A percentile compares a stretch with the other conserved stretches of the same genome.
phyloP scores from a whole-genome alignment of 2,329 filamentous ascomycete genomes.

The Fusarium vanettenii region DNA sequence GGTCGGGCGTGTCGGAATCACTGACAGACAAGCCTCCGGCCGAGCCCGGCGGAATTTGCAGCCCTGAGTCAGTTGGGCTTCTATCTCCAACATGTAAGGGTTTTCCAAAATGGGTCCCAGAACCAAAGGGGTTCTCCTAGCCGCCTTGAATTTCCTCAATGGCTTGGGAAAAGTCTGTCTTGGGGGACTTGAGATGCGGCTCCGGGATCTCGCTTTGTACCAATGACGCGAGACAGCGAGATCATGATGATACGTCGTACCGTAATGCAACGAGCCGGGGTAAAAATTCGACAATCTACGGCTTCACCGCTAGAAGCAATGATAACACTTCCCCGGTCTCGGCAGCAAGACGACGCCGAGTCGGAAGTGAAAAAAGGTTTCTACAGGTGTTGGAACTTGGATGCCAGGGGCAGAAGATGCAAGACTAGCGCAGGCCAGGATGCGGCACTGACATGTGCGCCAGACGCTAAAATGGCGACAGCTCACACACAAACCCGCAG shows the following conservation, averaged over 20 bases:
- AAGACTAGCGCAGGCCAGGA: constrained; percentile 34
- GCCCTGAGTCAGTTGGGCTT: constrained; percentile 25
- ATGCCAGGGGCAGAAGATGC: constrained; percentile 26
- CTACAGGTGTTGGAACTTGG: constrained; percentile 1
- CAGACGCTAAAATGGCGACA: constrained; percentile 36
- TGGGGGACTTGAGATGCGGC: background rate
- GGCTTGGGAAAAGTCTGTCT: background rate
- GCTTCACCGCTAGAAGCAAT: constrained; percentile 27
- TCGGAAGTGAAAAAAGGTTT: background rate
- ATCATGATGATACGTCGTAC: constrained; percentile 16
- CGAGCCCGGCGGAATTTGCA: constrained; percentile 25
- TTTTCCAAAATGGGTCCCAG: background rate
- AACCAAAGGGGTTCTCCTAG: background rate
- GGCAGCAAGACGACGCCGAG: constrained; percentile 11
- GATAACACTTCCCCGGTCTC: constrained; percentile 2
- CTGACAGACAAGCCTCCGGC: constrained; percentile 24
- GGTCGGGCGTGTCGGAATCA: constrained; percentile 28
- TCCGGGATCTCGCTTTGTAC: background rate
- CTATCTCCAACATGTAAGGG: constrained; percentile 10
- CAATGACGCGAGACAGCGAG: constrained; percentile 12
- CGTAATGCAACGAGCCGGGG: background rate
- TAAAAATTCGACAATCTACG: background rate
- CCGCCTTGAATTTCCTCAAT: background rate
- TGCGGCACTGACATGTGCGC: constrained; percentile 22
- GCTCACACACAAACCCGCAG: constrained; percentile 3